phyloP scores from a whole-genome alignment of 192 early-diverging fungal genomes.

The Podila epigama region DNA sequence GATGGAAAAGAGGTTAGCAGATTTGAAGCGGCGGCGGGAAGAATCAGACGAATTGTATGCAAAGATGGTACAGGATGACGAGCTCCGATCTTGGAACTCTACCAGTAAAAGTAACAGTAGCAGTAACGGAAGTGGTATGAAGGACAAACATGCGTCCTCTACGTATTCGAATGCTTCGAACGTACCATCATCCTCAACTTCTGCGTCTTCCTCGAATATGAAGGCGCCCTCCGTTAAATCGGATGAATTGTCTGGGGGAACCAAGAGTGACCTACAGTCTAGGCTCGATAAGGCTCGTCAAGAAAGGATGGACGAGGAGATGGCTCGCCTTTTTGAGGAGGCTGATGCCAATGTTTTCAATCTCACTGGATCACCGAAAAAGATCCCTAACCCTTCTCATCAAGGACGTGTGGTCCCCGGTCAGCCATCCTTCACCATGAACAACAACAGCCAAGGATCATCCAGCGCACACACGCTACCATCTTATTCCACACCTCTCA shows the following conservation, averaged over 20 bases:
- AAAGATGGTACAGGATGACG: constrained; percentile 31
- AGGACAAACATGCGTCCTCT: background rate
- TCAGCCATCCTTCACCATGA: constrained; percentile 14
- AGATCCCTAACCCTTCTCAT: background rate
- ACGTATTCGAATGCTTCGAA: background rate
- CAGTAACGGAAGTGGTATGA: background rate
- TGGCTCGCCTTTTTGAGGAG: constrained; percentile 34
- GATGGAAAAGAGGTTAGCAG: constrained; percentile 33
- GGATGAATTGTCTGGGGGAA: background rate
- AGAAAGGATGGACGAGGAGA: constrained; percentile 38
- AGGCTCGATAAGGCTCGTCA: constrained; percentile 24
- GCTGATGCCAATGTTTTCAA: constrained; percentile 23
- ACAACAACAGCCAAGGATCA: no score
- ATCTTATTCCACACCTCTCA: background rate
- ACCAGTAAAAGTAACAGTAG: background rate
- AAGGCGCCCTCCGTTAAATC: background rate
- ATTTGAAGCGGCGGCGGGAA: constrained; percentile 34
- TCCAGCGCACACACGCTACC: background rate
- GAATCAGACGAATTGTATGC: constrained; percentile 39
- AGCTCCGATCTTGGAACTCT: constrained; percentile 1
- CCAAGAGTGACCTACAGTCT: constrained; percentile 3
- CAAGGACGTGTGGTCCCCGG: background rate
- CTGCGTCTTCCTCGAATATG: background rate
- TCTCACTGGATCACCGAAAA: constrained; percentile 16
- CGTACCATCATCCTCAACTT: background rate